Percentiles rank a stretch among this genome's conserved stretches.
These are phyloP conservation scores for Lophium mytilinum DNA, from an alignment of 495 filamentous ascomycete genomes.

Conservation along the genomic window DNA sequence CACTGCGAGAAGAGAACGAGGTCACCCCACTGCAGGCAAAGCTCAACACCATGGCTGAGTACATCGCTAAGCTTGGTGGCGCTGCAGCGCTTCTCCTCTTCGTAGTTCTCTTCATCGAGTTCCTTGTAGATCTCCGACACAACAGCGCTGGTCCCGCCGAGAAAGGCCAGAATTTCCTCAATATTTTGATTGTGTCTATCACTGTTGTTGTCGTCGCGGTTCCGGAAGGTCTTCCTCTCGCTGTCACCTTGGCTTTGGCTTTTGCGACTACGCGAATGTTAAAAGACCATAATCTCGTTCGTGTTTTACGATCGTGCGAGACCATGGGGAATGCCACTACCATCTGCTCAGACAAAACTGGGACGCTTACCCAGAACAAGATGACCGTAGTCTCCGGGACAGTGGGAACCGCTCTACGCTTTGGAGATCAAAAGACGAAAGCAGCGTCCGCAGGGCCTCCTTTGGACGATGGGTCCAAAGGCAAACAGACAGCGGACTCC, in stretches of 20 bases:
- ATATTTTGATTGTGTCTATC: conserved; percentile 91
- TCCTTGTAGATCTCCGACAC: conserved; percentile 57
- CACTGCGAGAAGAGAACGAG: conserved; percentile 79
- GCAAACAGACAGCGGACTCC: conserved; percentile 22
- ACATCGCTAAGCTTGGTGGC: conserved; percentile 87
- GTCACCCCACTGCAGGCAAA: conserved; percentile 93
- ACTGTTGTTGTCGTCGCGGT: conserved; percentile 95
- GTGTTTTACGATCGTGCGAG: conserved; percentile 84
- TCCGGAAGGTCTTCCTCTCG: conserved; percentile 85
- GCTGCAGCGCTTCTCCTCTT: conserved; percentile 80
- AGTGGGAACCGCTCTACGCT: conserved; percentile 48
- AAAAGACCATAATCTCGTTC: conserved; percentile 90
- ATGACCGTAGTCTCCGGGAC: conserved; percentile 63
- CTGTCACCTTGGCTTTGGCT: conserved; percentile 86
- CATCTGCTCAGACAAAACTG: conserved; percentile 95
- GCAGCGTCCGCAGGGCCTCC: background rate
- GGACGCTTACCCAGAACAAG: conserved; percentile 73
- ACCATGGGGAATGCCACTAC: conserved; percentile 99
- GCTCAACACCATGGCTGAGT: conserved; percentile 81
- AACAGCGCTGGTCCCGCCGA: conserved; percentile 49
- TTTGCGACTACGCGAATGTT: conserved; percentile 94
- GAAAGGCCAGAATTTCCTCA: conserved; percentile 82
- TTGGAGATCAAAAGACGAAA: conserved; percentile 35
- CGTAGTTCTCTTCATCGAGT: conserved; percentile 87
- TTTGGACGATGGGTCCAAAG: conserved; percentile 30